Evolutionary conservation across 306 rosid species (phyloP).

Genomic region (Psophocarpus tetragonolobus): DNA sequence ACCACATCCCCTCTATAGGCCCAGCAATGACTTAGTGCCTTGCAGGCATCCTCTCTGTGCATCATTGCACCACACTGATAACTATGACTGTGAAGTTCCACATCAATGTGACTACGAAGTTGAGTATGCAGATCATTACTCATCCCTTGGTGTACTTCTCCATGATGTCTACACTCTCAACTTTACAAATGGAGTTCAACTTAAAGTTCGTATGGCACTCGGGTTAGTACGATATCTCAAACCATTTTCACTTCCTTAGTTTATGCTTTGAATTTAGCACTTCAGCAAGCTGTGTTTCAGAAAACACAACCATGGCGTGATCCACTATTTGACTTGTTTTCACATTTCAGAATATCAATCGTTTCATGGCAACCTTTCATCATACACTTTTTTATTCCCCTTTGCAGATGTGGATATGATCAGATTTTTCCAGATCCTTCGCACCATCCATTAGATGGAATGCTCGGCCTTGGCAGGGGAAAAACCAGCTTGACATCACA

Average conservation of each 20-base stretch:
- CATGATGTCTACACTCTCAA: conserved; percentile 70
- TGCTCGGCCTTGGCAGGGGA: conserved; percentile 92
- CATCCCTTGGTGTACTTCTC: conserved; percentile 87
- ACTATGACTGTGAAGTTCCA: conserved; percentile 56
- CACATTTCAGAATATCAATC: not conserved
- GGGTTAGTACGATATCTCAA: conserved; percentile 55
- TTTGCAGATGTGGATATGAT: conserved; percentile 85
- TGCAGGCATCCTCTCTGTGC: conserved; percentile 69
- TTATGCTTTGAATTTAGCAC: not conserved
- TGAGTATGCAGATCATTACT: conserved; percentile 84
- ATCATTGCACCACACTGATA: conserved; percentile 51
- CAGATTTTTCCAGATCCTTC: conserved; percentile 68
- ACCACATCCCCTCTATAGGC: conserved; percentile 81
- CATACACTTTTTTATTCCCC: not conserved
- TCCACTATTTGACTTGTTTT: not conserved
- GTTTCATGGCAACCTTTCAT: not conserved
- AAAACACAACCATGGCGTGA: not conserved
- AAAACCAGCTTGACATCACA: conserved; percentile 78
- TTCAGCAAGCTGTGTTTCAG: too few relatives aligned
- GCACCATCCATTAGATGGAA: conserved; percentile 73
- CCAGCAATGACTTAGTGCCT: conserved; percentile 68
- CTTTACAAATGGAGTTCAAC: conserved; percentile 64
- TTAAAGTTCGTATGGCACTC: conserved; percentile 66
- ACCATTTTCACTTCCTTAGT: not conserved
- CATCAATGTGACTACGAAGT: conserved; percentile 88